Evolutionary conservation across 2,329 filamentous ascomycete species (phyloP).

Genomic region (Botrytis paeoniae): DNA sequence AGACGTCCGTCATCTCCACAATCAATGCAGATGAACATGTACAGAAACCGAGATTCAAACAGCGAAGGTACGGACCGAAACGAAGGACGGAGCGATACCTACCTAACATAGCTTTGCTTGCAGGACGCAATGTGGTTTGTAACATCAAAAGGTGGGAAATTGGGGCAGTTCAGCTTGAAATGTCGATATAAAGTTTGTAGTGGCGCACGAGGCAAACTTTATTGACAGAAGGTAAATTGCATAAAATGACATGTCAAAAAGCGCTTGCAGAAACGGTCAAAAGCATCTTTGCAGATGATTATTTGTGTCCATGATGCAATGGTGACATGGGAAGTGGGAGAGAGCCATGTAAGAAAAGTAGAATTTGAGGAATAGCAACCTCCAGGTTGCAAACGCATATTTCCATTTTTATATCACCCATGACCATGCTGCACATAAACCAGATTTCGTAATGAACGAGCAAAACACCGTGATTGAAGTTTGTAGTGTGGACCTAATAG

Average conservation of each 20-base stretch:
- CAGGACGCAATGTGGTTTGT: constrained; percentile 6
- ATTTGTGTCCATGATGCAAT: constrained; percentile 3
- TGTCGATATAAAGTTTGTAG: neutral
- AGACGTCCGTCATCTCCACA: constrained; percentile 13
- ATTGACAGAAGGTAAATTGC: constrained; percentile 16
- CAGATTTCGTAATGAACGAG: constrained; percentile 22
- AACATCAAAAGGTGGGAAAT: neutral
- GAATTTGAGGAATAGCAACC: constrained; percentile 8
- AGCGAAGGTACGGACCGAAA: constrained; percentile 10
- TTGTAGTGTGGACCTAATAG: constrained; percentile 27
- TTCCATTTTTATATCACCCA: constrained; percentile 14
- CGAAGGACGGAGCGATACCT: constrained; percentile 9
- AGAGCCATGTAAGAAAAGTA: constrained; percentile 9
- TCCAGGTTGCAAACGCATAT: constrained; percentile 14
- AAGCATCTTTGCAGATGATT: constrained; percentile 1
- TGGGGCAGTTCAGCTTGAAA: constrained; percentile 6
- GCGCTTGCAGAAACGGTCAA: constrained; percentile 17
- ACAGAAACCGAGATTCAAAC: constrained; percentile 8
- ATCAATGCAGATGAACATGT: constrained; percentile 7
- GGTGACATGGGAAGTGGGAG: neutral
- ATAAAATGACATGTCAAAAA: constrained; percentile 13
- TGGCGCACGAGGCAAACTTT: constrained; percentile 9
- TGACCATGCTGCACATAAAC: constrained; percentile 19
- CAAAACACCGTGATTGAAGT: constrained; percentile 34
- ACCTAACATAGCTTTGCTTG: neutral